Base-by-base conservation (phyloP, 371 early-diverging fungal species). In the Rhizopus microsporus region DNA sequence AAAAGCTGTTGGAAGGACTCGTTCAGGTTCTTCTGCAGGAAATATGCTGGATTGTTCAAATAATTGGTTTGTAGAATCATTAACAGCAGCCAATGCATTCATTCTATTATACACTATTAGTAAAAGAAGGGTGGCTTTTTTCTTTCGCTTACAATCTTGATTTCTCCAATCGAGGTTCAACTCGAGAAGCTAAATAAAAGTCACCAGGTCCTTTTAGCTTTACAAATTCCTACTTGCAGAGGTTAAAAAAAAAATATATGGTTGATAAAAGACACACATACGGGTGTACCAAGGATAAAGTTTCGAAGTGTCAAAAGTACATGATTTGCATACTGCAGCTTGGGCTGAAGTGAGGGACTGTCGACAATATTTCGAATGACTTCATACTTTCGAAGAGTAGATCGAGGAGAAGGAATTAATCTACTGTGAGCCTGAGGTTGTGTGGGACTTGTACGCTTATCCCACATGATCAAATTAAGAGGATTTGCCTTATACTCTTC, bases 401-500 rank as follows among this genome's bases (percentile, higher is more conserved):
- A 67, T 46, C 70, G 62, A 33, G 77, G 77, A 0, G 77, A 72
- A 40, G 80, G 80, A 2, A 77, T 57, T 13, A 69, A 7, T 6
- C 63, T 60, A 7, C 67, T 59, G 16, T 60, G 48, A 29, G 72
- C 56, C 49, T 72, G 69, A 15, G 72, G 57, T 46, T 69, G 61
- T 12, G 67, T 69, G 13, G 78, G 75, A 4, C 62, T 58, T 10
- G 81, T 75, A 40, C 78, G 72, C 29, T 76, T 69, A 58, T 83
- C 80, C 85, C 86, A 84, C 56, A 84, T 75, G 7, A 82, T 60
- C 46, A 83, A 57, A 50, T 80, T 67, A 45, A 86, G 77, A 34
- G 92, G 89, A 62, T 88, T 88, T 8, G 88, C 89, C 40, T 85
- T 65, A 58, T 88, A 90, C 63, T 84, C 85, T 61, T 92, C 90